Evolutionary conservation across 225 moss, liverwort and hornwort genomes (phyloP).

Genomic region (Thuidium tamariscinum): DNA sequence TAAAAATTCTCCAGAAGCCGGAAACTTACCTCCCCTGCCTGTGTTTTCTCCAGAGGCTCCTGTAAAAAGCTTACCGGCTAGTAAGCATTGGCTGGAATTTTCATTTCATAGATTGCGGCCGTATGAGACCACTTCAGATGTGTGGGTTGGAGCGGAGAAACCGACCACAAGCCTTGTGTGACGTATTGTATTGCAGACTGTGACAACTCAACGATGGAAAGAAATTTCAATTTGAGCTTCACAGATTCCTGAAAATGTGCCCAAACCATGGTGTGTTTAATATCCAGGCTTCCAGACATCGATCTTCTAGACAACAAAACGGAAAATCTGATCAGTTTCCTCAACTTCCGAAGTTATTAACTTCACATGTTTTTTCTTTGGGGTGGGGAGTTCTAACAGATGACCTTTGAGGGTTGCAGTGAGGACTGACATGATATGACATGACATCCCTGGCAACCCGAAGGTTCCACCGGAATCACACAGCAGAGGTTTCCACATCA

Average conservation of each 20-base stretch:
- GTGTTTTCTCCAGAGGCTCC: not conserved
- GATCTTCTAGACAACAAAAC: not conserved
- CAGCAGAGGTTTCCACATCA: too few species aligned
- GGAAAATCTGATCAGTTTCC: not conserved
- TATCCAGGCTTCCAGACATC: not conserved
- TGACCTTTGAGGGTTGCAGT: too few species aligned
- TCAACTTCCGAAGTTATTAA: too few species aligned
- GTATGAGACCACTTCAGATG: not conserved
- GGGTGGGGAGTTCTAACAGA: too few species aligned
- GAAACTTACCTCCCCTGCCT: not conserved
- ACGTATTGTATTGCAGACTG: not conserved
- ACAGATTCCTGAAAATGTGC: not conserved
- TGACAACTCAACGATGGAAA: not conserved
- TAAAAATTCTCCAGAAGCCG: not conserved
- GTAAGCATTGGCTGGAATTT: too few species aligned
- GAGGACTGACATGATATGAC: too few species aligned
- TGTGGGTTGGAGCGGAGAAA: not conserved
- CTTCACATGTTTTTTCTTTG: too few species aligned
- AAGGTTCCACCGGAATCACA: too few species aligned
- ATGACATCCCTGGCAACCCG: too few species aligned
- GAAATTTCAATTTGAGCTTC: not conserved
- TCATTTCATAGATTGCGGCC: not conserved
- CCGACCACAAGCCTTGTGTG: not conserved
- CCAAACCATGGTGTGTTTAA: too few species aligned
- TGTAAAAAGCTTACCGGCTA: rapidly evolving